phyloP scores from a whole-genome alignment of 2,329 filamentous ascomycete species.

The Teratosphaeria zuluensis region DNA sequence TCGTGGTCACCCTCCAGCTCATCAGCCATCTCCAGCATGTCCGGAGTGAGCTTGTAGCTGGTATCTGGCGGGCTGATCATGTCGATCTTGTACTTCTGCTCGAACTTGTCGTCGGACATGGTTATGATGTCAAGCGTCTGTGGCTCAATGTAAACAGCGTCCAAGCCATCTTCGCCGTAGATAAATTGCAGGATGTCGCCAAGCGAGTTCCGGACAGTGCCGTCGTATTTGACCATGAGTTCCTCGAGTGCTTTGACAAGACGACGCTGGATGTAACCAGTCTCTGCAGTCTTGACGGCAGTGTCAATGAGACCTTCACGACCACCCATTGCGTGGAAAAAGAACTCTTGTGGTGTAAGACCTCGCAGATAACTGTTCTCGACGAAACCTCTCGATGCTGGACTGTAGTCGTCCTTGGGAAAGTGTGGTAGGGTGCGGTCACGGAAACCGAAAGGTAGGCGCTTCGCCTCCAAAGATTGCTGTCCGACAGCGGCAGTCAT shows the following conservation, averaged over 20 bases:
- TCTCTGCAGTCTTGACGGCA: slow-evolving; percentile 97
- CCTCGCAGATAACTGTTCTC: slow-evolving; percentile 98
- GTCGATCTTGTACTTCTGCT: slow-evolving; percentile 74
- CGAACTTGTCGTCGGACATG: slow-evolving; percentile 67
- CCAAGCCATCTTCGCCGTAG: slow-evolving; percentile 93
- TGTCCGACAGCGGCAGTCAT: slow-evolving; percentile 98
- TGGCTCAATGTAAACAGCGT: slow-evolving; percentile 87
- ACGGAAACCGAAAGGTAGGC: slow-evolving; percentile 98
- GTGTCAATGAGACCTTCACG: slow-evolving; percentile 99
- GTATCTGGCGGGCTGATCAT: slow-evolving; percentile 58
- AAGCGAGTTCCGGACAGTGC: slow-evolving; percentile 91
- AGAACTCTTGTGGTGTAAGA: slow-evolving; percentile 91
- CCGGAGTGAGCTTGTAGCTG: slow-evolving; percentile 48
- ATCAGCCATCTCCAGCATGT: slow-evolving; percentile 74
- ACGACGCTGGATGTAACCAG: slow-evolving; percentile 97
- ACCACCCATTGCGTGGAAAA: slow-evolving; percentile 99
- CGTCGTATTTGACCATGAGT: slow-evolving; percentile 94
- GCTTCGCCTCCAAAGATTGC: slow-evolving; percentile 96
- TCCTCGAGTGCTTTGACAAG: slow-evolving; percentile 97
- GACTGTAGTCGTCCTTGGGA: slow-evolving; percentile 98
- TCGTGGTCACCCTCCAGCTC: slow-evolving; percentile 81
- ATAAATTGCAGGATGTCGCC: slow-evolving; percentile 96
- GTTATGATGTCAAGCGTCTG: slow-evolving; percentile 82
- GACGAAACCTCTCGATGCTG: slow-evolving; percentile 92
- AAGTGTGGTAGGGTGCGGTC: slow-evolving; percentile 96